These are phyloP conservation scores for Articulospora tetracladia DNA, from an alignment of 495 filamentous ascomycete species.

Conservation along the genomic window DNA sequence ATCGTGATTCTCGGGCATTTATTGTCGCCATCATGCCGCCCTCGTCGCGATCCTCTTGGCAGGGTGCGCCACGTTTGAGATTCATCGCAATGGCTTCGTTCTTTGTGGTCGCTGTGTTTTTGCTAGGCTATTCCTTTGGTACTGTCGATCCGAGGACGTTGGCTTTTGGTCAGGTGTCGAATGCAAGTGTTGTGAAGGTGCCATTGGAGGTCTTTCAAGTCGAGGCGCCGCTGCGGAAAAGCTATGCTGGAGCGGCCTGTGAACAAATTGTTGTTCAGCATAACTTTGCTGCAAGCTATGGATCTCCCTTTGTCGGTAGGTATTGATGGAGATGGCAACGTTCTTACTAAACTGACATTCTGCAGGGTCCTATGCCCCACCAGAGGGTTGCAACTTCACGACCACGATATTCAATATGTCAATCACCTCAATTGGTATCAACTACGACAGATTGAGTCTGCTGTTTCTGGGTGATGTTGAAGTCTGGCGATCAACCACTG, in stretches of 20 bases:
- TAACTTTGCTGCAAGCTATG: slow-evolving; percentile 73
- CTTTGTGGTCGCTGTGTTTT: background rate
- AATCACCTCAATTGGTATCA: slow-evolving; percentile 64
- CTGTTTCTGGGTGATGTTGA: slow-evolving; percentile 79
- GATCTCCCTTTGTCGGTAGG: slow-evolving; percentile 69
- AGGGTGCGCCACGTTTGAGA: background rate
- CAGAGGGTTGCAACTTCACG: slow-evolving; percentile 68
- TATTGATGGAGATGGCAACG: background rate
- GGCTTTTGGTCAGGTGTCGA: background rate
- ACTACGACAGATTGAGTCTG: slow-evolving; percentile 73
- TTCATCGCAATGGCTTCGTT: background rate
- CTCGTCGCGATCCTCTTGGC: background rate
- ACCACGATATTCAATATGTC: slow-evolving; percentile 76
- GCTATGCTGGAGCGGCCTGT: slow-evolving; percentile 9
- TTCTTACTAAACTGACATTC: background rate
- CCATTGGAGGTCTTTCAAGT: slow-evolving; percentile 11
- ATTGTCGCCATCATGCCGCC: slow-evolving; percentile 1
- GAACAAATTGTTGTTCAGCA: slow-evolving; percentile 55
- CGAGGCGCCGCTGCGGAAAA: slow-evolving; percentile 7
- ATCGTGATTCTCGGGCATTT: background rate
- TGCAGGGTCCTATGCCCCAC: slow-evolving; percentile 53
- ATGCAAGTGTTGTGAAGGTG: background rate
- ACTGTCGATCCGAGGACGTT: background rate
- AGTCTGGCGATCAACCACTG: slow-evolving; percentile 79
- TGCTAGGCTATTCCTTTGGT: background rate